These are phyloP conservation scores for Debaryomyces coudertii DNA, from an alignment of 1,139 yeast genomes.

Conservation along the genomic window DNA sequence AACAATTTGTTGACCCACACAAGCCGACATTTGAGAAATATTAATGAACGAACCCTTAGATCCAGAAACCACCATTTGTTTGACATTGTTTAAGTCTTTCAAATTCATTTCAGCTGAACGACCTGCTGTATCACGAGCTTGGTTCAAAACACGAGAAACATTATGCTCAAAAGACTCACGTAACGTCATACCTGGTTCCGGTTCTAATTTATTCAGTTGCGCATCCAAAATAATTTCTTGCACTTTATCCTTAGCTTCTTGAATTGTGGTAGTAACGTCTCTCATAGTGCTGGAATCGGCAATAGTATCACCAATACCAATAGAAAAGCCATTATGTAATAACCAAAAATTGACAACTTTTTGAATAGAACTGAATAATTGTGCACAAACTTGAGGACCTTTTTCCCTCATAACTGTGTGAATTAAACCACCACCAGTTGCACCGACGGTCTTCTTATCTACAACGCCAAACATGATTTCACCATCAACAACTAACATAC, in stretches of 20 bases:
- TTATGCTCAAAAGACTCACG: slow-evolving; percentile 98
- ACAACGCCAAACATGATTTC: slow-evolving; percentile 97
- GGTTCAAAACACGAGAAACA: slow-evolving; percentile 92
- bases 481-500: slow-evolving; percentile 91
- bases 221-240: slow-evolving; percentile 93
- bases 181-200: slow-evolving; percentile 99
- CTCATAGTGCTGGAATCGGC: slow-evolving; percentile 98
- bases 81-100: slow-evolving; percentile 92
- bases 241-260: slow-evolving; percentile 89
- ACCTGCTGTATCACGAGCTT: slow-evolving; percentile 99
- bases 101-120: slow-evolving; percentile 96
- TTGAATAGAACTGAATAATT: slow-evolving; percentile 88
- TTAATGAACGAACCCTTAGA: slow-evolving; percentile 99
- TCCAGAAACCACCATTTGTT: slow-evolving; percentile 99
- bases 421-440: slow-evolving; percentile 96
- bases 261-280: slow-evolving; percentile 87
- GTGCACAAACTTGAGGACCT: slow-evolving; percentile 90
- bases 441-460: slow-evolving; percentile 97
- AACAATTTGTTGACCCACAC: slow-evolving; percentile 99
- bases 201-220: slow-evolving; percentile 81
- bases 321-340: slow-evolving; percentile 94
- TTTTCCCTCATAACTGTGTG: slow-evolving; percentile 98
- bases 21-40: slow-evolving; percentile 99
- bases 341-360: slow-evolving; percentile 97
- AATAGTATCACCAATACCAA: slow-evolving; percentile 99